Conservation (phyloP, 1,284 basidiomycete genomes). For the Tranzscheliella williamsii region DNA sequence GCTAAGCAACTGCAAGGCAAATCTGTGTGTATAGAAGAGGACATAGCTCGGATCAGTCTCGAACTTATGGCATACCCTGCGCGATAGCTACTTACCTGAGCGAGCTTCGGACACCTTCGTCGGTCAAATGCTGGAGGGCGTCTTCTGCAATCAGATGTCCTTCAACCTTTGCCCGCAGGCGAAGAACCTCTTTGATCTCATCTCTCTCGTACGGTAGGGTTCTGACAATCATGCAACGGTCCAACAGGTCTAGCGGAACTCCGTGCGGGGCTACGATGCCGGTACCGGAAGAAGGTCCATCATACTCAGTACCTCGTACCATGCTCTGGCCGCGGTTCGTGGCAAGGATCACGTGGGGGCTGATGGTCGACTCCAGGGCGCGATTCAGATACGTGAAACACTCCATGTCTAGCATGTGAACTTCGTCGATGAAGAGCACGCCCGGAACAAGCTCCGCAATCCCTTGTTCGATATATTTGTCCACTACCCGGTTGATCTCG, state of each 20-base stretch:
- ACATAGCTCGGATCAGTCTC: background rate
- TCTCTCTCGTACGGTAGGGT: slow-evolving; percentile 82
- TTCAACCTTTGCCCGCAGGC: slow-evolving; percentile 82
- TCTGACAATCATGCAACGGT: slow-evolving; percentile 95
- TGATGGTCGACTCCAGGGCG: slow-evolving; percentile 91
- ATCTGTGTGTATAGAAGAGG: slow-evolving; percentile 65
- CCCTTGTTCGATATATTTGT: slow-evolving; percentile 95
- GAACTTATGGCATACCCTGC: no score
- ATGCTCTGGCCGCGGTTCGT: slow-evolving; percentile 91
- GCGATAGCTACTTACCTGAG: slow-evolving; percentile 71
- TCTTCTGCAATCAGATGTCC: slow-evolving; percentile 76
- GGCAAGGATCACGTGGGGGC: slow-evolving; percentile 93
- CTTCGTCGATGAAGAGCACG: slow-evolving; percentile 98
- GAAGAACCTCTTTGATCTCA: slow-evolving; percentile 84
- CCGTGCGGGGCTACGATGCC: slow-evolving; percentile 93
- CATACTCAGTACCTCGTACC: slow-evolving; percentile 78
- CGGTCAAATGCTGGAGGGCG: slow-evolving; percentile 79
- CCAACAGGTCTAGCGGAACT: slow-evolving; percentile 88
- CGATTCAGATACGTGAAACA: slow-evolving; percentile 98
- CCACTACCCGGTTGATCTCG: slow-evolving; percentile 98
- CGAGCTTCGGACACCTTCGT: slow-evolving; percentile 80
- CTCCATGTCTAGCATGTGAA: slow-evolving; percentile 99
- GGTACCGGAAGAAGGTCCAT: slow-evolving; percentile 60
- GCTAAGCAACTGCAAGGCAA: slow-evolving; percentile 86
- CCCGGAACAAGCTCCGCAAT: slow-evolving; percentile 97